These are phyloP conservation scores for Penicillium italicum DNA, from an alignment of 2,329 filamentous ascomycete species.

Conservation along the genomic window DNA sequence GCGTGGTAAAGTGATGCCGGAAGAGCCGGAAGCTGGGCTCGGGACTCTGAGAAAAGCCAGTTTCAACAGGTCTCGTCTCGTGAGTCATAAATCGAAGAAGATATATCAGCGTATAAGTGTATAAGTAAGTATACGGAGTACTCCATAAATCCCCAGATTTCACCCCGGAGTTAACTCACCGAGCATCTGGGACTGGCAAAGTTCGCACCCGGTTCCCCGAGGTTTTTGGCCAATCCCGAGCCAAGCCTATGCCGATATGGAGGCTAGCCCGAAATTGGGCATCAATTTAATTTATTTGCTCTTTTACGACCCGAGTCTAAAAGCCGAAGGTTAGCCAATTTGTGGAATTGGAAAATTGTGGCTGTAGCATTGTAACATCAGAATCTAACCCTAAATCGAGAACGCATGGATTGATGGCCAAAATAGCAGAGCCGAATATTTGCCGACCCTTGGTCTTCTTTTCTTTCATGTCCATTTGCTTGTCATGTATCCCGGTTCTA, in stretches of 20 bases:
- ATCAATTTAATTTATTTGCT: not conserved
- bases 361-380: not conserved
- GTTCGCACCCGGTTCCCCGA: slow-evolving; percentile 13
- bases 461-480: too few relatives aligned
- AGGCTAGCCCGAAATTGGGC: not conserved
- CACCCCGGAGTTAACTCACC: slow-evolving; percentile 13
- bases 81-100: not conserved
- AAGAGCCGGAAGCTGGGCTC: not conserved
- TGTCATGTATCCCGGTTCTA: too few relatives aligned
- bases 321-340: not conserved
- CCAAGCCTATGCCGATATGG: not conserved
- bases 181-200: slow-evolving; percentile 16
- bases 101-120: not conserved
- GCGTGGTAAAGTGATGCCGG: not conserved
- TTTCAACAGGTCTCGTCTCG: not conserved
- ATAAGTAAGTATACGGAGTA: not conserved
- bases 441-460: not conserved
- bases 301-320: not conserved
- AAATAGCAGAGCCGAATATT: not conserved
- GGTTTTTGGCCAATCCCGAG: slow-evolving; percentile 1
- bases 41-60: not conserved
- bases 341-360: not conserved
- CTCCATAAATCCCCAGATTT: slow-evolving; percentile 17
- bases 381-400: too few relatives aligned
- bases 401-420: too few relatives aligned